A percentile compares a stretch with the other conserved stretches of the same genome.
phyloP scores from a whole-genome alignment of 1,139 yeast species.

The Sugiyamaella grinbergsii region DNA sequence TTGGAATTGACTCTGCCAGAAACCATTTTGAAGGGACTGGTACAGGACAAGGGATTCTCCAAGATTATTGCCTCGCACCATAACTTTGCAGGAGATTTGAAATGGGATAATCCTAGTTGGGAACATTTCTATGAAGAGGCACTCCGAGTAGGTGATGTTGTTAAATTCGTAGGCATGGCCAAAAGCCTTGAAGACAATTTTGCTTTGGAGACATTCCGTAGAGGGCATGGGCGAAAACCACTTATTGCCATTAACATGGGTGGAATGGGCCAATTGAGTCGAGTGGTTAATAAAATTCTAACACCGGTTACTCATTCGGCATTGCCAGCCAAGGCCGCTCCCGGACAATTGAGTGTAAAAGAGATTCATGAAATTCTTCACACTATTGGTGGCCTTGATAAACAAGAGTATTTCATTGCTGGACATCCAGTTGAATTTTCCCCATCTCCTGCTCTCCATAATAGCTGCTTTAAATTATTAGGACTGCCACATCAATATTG shows the following conservation, averaged over 20 bases:
- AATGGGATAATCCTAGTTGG: constrained; percentile 77
- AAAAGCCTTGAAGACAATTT: constrained; percentile 65
- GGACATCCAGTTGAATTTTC: constrained; percentile 88
- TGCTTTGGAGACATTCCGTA: constrained; percentile 67
- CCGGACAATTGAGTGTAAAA: constrained; percentile 62
- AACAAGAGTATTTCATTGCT: constrained; percentile 70
- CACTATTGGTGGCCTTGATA: constrained; percentile 61
- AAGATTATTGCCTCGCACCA: constrained; percentile 82
- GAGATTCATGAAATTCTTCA: constrained; percentile 62
- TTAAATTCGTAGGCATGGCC: constrained; percentile 86
- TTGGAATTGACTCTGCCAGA: constrained; percentile 54
- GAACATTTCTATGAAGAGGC: constrained; percentile 70
- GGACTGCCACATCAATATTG: constrained; percentile 79
- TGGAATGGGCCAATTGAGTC: constrained; percentile 70
- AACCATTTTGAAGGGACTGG: constrained; percentile 47
- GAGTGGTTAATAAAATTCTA: constrained; percentile 69
- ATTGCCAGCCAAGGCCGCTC: constrained; percentile 69
- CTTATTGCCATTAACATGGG: constrained; percentile 86
- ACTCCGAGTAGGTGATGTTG: constrained; percentile 63
- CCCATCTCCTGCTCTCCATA: constrained; percentile 83
- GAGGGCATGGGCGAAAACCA: constrained; percentile 51
- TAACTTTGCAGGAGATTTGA: constrained; percentile 61
- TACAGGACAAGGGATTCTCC: constrained; percentile 58
- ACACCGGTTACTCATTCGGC: constrained; percentile 81
- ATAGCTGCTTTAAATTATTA: constrained; percentile 67